Conservation (phyloP, 306 rosid species). For the Rosa multiflora region DNA sequence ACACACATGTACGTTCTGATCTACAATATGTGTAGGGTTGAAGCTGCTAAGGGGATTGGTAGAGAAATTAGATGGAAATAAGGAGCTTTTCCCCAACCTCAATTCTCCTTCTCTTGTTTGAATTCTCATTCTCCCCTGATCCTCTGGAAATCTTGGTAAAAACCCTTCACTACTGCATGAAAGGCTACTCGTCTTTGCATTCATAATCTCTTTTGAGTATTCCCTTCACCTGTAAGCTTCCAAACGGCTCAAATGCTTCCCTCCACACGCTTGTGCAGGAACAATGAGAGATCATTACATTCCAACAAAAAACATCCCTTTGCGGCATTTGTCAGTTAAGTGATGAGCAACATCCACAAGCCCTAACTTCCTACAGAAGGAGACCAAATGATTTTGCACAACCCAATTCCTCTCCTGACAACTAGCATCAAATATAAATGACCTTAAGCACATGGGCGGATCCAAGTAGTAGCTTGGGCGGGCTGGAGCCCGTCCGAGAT, state of each 20-base stretch:
- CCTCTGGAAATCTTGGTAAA: constrained; percentile 62
- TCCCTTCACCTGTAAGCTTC: constrained; percentile 45
- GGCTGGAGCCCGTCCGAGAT: too few relatives aligned
- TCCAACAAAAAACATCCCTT: constrained; percentile 74
- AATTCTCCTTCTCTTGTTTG: constrained; percentile 33
- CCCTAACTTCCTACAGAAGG: constrained; percentile 78
- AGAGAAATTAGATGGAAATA: not conserved
- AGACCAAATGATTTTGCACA: constrained; percentile 73
- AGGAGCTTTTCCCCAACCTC: constrained; percentile 39
- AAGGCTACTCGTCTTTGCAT: constrained; percentile 60
- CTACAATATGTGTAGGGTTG: not conserved
- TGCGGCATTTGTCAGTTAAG: constrained; percentile 60
- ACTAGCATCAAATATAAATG: constrained; percentile 19
- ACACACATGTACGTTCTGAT: not conserved
- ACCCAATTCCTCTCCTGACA: constrained; percentile 52
- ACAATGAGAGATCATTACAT: constrained; percentile 64
- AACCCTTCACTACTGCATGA: constrained; percentile 61
- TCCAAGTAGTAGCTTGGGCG: too few relatives aligned
- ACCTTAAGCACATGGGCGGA: constrained; percentile 58
- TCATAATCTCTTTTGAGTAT: constrained; percentile 59
- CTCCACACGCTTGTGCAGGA: constrained; percentile 64
- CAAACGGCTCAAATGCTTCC: constrained; percentile 60
- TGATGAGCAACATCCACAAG: constrained; percentile 56
- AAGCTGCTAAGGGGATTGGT: not conserved
- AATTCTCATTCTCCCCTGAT: constrained; percentile 62